Percentiles rank a stretch among this genome's conserved stretches.
phyloP scores from a whole-genome alignment of 768 basidiomycete species.

The Coprinellus aureogranulatus region DNA sequence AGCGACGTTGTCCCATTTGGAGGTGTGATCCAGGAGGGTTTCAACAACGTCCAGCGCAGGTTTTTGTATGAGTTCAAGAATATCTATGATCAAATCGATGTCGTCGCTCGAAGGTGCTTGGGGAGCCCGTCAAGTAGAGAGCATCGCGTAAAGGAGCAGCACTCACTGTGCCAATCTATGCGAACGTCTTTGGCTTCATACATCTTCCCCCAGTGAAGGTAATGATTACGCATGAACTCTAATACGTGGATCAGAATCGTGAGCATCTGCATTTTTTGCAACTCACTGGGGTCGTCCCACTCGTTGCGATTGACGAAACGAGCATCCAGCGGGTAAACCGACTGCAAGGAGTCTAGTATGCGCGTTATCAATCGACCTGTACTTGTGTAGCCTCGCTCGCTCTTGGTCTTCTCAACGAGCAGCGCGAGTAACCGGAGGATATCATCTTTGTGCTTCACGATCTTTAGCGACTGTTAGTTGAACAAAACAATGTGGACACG shows the following conservation, averaged over 20 bases:
- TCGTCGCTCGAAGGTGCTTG: slow-evolving; percentile 66
- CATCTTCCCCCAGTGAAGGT: slow-evolving; percentile 74
- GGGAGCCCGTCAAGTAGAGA: slow-evolving; percentile 11
- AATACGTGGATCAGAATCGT: slow-evolving; percentile 9
- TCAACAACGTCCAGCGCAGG: slow-evolving; percentile 72
- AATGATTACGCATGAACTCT: slow-evolving; percentile 67
- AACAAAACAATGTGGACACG: no score
- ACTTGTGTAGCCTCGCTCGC: slow-evolving; percentile 83
- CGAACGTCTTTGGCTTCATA: slow-evolving; percentile 77
- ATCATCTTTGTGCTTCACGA: slow-evolving; percentile 66
- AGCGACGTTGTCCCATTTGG: slow-evolving; percentile 60
- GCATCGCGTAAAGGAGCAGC: neutral
- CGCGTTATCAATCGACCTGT: slow-evolving; percentile 76
- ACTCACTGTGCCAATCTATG: slow-evolving; percentile 84
- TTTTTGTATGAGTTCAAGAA: slow-evolving; percentile 64
- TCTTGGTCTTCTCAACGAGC: slow-evolving; percentile 77
- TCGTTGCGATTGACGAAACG: slow-evolving; percentile 81
- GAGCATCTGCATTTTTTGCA: neutral
- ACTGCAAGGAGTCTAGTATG: slow-evolving; percentile 69
- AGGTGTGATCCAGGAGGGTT: slow-evolving; percentile 49
- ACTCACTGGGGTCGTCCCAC: slow-evolving; percentile 73
- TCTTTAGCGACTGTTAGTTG: no score
- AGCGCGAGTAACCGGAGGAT: slow-evolving; percentile 61
- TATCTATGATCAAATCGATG: slow-evolving; percentile 74
- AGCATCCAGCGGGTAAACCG: slow-evolving; percentile 73